Evolutionary conservation across 1,284 basidiomycete genomes (phyloP).

Genomic region (Sanghuangporus baumii): DNA sequence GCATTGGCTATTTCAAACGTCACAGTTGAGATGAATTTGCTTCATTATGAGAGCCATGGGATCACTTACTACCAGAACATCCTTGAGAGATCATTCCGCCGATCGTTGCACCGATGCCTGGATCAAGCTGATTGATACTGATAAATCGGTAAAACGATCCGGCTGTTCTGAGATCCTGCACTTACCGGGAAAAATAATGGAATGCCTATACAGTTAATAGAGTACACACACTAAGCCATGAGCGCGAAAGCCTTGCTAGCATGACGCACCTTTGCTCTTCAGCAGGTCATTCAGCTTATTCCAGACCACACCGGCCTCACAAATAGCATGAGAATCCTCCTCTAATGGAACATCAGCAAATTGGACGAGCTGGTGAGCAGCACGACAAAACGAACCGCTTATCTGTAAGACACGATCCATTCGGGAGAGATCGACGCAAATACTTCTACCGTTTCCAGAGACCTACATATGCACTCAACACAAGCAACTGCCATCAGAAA

Average conservation of each 20-base stretch:
- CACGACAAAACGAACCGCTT: constrained; percentile 22
- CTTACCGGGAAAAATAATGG: constrained; percentile 53
- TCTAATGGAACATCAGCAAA: constrained; percentile 19
- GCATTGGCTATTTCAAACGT: constrained; percentile 56
- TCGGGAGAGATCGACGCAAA: constrained; percentile 44
- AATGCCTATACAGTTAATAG: constrained; percentile 24
- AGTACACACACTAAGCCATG: no score
- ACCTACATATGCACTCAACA: background rate
- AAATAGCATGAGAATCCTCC: constrained; percentile 38
- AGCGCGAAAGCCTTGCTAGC: background rate
- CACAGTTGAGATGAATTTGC: no score
- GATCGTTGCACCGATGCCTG: constrained; percentile 37
- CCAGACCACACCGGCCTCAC: constrained; percentile 47
- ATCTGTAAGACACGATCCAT: constrained; percentile 48
- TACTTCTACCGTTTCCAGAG: constrained; percentile 23
- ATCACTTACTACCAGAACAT: constrained; percentile 23
- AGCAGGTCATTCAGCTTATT: constrained; percentile 48
- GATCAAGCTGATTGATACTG: constrained; percentile 28
- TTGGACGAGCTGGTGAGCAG: constrained; percentile 15
- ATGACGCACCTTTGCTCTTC: constrained; percentile 26
- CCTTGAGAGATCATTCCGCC: constrained; percentile 52
- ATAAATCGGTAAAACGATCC: background rate
- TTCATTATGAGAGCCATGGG: background rate
- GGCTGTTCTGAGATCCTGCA: background rate
- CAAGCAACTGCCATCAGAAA: background rate